Evolutionary conservation across 306 rosid species (phyloP).

Genomic region (Sphenostylis stenocarpa): DNA sequence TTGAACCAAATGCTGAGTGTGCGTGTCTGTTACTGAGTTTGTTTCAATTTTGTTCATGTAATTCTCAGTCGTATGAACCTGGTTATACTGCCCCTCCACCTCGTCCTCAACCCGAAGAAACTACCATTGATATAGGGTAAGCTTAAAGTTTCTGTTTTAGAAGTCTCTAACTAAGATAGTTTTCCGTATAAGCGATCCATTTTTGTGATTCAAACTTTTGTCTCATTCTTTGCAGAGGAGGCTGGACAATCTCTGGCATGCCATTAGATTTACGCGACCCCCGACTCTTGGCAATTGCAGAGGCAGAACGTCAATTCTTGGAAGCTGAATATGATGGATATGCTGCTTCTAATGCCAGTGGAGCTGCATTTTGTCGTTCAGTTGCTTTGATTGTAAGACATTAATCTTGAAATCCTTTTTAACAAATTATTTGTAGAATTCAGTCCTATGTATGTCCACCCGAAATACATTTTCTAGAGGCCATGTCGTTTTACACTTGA

Average conservation of each 20-base stretch:
- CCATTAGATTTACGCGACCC: slow-evolving; percentile 89
- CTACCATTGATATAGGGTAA: slow-evolving; percentile 81
- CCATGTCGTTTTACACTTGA: neutral
- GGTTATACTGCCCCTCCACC: slow-evolving; percentile 84
- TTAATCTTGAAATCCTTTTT: neutral
- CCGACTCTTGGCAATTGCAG: slow-evolving; percentile 82
- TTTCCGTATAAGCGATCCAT: neutral
- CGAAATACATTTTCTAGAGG: neutral
- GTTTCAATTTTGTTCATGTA: neutral
- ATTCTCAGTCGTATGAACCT: slow-evolving; percentile 65
- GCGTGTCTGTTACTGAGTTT: neutral
- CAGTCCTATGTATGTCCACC: neutral
- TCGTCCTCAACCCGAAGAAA: slow-evolving; percentile 68
- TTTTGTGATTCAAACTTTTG: slow-evolving; percentile 17
- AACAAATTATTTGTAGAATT: neutral
- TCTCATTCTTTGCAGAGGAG: slow-evolving; percentile 56
- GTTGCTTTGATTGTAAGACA: slow-evolving; percentile 76
- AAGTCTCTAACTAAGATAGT: neutral
- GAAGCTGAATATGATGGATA: slow-evolving; percentile 87
- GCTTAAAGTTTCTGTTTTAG: slow-evolving; percentile 11
- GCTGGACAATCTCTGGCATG: slow-evolving; percentile 89
- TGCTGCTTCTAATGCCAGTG: slow-evolving; percentile 67
- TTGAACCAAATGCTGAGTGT: neutral
- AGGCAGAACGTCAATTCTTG: slow-evolving; percentile 77
- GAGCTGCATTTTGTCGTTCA: slow-evolving; percentile 85